Percentiles rank a stretch among this genome's conserved stretches.
phyloP scores from a whole-genome alignment of 1,284 basidiomycete genomes.

The Erythrobasidium hasegawianum region DNA sequence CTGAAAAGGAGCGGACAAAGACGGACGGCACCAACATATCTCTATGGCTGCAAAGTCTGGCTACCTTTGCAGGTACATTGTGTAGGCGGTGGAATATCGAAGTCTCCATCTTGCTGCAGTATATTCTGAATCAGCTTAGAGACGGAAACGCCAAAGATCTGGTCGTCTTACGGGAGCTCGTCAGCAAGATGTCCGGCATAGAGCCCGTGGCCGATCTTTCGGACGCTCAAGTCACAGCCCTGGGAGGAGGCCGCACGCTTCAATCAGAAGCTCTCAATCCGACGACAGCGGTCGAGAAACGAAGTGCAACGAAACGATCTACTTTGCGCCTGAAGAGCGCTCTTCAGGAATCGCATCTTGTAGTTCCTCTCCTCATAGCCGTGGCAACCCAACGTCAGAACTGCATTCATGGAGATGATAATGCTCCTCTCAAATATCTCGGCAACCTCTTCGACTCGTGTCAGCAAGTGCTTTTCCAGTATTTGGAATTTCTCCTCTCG shows the following conservation, averaged over 20 bases:
- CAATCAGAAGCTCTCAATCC: conserved; percentile 68
- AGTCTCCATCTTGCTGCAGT: conserved; percentile 77
- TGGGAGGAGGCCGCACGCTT: conserved; percentile 82
- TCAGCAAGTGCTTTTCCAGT: conserved; percentile 57
- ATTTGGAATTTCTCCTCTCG: conserved; percentile 53
- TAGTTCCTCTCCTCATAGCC: conserved; percentile 75
- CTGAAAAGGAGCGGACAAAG: conserved; percentile 78
- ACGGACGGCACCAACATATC: conserved; percentile 87
- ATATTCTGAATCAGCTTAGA: conserved; percentile 84
- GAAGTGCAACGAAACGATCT: conserved; percentile 54
- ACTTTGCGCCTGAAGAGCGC: conserved; percentile 55
- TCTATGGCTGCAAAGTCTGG: conserved; percentile 88
- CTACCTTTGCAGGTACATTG: conserved; percentile 87
- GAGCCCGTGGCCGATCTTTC: conserved; percentile 77
- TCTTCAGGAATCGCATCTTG: conserved; percentile 52
- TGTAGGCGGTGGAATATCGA: conserved; percentile 57
- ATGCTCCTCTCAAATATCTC: conserved; percentile 75
- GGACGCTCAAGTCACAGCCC: conserved; percentile 78
- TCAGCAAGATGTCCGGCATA: conserved; percentile 92
- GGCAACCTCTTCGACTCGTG: conserved; percentile 76
- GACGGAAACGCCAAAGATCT: conserved; percentile 81
- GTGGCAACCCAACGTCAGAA: conserved; percentile 81
- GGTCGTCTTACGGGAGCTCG: conserved; percentile 82
- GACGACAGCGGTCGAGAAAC: conserved; percentile 45
- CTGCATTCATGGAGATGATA: conserved; percentile 60